phyloP scores from a whole-genome alignment of 2,329 filamentous ascomycete genomes.

The Trichoderma endophyticum region DNA sequence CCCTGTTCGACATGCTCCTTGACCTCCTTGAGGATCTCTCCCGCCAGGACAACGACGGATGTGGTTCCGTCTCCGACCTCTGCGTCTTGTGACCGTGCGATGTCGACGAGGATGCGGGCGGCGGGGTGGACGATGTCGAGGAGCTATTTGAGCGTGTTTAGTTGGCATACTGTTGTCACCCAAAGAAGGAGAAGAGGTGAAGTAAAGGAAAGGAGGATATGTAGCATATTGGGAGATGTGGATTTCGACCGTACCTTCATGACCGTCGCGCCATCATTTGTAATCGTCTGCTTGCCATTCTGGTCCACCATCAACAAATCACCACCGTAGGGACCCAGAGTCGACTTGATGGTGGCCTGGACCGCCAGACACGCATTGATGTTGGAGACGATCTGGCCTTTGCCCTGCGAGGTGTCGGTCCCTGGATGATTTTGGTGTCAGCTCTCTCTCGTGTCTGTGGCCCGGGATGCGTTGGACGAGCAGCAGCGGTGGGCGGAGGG shows the following conservation, averaged over 20 bases:
- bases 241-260: slow-evolving; percentile 71
- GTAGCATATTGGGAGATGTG: neutral
- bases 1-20: slow-evolving; percentile 96
- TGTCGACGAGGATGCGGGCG: slow-evolving; percentile 94
- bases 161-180: neutral
- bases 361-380: slow-evolving; percentile 98
- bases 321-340: slow-evolving; percentile 92
- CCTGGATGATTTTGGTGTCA: slow-evolving; percentile 61
- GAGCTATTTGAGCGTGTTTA: slow-evolving; percentile 53
- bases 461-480: neutral
- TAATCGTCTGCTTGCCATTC: slow-evolving; percentile 96
- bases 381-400: slow-evolving; percentile 94
- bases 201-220: neutral
- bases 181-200: neutral
- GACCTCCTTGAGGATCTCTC: slow-evolving; percentile 94
- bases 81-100: slow-evolving; percentile 96
- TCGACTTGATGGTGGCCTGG: slow-evolving; percentile 92
- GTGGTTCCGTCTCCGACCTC: slow-evolving; percentile 98
- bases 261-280: slow-evolving; percentile 97
- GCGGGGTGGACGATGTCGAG: slow-evolving; percentile 98
- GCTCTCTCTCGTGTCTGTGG: neutral
- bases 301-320: slow-evolving; percentile 93
- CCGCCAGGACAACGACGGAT: slow-evolving; percentile 94
- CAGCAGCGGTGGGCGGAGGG: slow-evolving; percentile 34
- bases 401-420: slow-evolving; percentile 95